These are phyloP conservation scores for Globisporangium mamillatum DNA, from an alignment of 352 stramenopile species.

Conservation along the genomic window DNA sequence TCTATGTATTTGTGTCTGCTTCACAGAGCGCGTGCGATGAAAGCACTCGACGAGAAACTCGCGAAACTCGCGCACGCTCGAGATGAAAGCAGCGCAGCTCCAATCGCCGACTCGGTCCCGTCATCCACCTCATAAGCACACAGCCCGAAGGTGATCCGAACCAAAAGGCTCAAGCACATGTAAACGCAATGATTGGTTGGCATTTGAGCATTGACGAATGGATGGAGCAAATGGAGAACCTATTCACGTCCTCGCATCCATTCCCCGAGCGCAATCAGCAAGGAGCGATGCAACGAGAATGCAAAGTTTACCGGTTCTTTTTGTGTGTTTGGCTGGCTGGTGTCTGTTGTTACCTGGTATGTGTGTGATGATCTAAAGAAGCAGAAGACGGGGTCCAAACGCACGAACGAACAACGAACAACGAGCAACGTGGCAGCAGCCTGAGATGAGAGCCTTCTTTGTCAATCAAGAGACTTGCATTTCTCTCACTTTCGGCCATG, in stretches of 20 bases:
- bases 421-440: not conserved
- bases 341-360: not conserved
- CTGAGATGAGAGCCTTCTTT: not conserved
- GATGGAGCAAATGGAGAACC: not conserved
- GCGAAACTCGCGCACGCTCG: constrained; percentile 67
- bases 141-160: not conserved
- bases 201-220: not conserved
- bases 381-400: not conserved
- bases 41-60: constrained; percentile 85
- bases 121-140: not conserved
- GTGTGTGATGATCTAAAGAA: constrained; percentile 8
- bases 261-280: not conserved
- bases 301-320: not conserved
- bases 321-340: not conserved
- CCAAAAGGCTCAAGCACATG: not conserved
- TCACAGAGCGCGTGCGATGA: constrained; percentile 78
- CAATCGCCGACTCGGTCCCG: not conserved
- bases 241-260: not conserved
- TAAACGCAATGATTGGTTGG: not conserved
- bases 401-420: not conserved
- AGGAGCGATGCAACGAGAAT: not conserved
- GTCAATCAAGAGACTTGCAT: not conserved
- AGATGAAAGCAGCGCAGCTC: constrained; percentile 6
- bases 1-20: not conserved
- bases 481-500: not conserved